phyloP scores from a whole-genome alignment of 1,284 basidiomycete species.

The Moniliella sp. region DNA sequence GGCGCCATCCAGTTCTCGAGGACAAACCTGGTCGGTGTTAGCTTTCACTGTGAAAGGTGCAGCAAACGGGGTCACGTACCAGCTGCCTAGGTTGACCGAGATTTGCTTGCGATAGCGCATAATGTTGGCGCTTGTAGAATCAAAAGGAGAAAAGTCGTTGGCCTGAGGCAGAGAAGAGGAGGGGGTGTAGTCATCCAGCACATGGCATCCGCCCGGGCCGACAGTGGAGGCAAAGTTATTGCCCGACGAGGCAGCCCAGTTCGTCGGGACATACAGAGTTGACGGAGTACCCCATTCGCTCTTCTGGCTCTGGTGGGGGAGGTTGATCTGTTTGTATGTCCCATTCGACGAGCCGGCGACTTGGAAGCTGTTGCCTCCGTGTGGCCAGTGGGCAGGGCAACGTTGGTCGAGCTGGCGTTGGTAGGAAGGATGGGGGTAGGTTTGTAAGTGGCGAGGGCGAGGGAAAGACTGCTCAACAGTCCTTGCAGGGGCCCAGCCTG shows the following conservation, averaged over 20 bases:
- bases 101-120: slow-evolving; percentile 25
- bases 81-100: slow-evolving; percentile 21
- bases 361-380: no score
- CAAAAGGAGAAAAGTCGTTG: slow-evolving; percentile 19
- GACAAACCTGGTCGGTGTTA: no score
- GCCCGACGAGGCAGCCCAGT: slow-evolving; percentile 21
- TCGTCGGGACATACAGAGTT: not conserved
- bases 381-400: no score
- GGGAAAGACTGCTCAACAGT: no score
- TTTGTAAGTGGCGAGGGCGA: slow-evolving; percentile 30
- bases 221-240: slow-evolving; percentile 10
- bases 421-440: slow-evolving; percentile 12
- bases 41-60: no score
- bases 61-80: slow-evolving; percentile 2
- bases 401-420: no score
- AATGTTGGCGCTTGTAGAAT: slow-evolving; percentile 21
- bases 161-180: slow-evolving; percentile 13
- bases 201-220: slow-evolving; percentile 20
- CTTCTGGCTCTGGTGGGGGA: no score
- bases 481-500: no score
- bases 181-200: slow-evolving; percentile 13
- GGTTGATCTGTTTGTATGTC: no score
- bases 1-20: not conserved
- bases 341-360: no score
- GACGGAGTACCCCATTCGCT: not conserved